These are phyloP conservation scores for Boletus fagicola DNA, from an alignment of 768 basidiomycete genomes.

Conservation along the genomic window DNA sequence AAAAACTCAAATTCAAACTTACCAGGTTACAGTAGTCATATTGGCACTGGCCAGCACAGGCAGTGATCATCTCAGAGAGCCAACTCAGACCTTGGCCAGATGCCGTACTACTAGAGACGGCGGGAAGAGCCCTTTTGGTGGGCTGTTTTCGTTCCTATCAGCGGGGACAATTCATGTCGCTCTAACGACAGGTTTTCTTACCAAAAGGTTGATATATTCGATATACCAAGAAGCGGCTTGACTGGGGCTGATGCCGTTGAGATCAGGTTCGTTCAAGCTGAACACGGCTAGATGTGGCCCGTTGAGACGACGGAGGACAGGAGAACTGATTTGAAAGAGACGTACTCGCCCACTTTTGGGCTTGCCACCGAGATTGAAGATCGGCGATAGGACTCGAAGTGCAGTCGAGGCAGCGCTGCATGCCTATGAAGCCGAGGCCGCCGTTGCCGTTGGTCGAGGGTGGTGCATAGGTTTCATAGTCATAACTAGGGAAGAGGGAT, in stretches of 20 bases:
- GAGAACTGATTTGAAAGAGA: not conserved
- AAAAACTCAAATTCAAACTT: not conserved
- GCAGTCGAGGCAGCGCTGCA: constrained; percentile 39
- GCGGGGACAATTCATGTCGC: not conserved
- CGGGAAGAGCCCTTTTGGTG: constrained; percentile 38
- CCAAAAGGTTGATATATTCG: constrained; percentile 35
- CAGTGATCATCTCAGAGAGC: constrained; percentile 35
- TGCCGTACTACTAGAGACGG: constrained; percentile 32
- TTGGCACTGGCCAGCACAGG: constrained; percentile 34
- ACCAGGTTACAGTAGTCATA: constrained; percentile 38
- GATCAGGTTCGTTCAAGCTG: constrained; percentile 38
- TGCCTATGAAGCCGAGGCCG: constrained; percentile 38
- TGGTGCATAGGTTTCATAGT: constrained; percentile 37
- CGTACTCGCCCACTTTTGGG: constrained; percentile 33
- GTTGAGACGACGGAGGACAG: not conserved
- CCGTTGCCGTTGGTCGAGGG: constrained; percentile 35
- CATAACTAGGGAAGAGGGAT: constrained; percentile 29
- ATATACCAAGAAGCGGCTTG: constrained; percentile 40
- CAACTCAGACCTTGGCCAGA: constrained; percentile 35
- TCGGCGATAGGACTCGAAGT: constrained; percentile 34
- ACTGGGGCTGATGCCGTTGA: constrained; percentile 27
- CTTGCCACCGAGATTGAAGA: constrained; percentile 31
- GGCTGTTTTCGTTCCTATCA: constrained; percentile 17
- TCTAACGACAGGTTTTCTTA: constrained; percentile 13
- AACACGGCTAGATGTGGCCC: constrained; percentile 26